Base-by-base conservation (phyloP, 1,139 yeast genomes). In the Geotrichum australiense region DNA sequence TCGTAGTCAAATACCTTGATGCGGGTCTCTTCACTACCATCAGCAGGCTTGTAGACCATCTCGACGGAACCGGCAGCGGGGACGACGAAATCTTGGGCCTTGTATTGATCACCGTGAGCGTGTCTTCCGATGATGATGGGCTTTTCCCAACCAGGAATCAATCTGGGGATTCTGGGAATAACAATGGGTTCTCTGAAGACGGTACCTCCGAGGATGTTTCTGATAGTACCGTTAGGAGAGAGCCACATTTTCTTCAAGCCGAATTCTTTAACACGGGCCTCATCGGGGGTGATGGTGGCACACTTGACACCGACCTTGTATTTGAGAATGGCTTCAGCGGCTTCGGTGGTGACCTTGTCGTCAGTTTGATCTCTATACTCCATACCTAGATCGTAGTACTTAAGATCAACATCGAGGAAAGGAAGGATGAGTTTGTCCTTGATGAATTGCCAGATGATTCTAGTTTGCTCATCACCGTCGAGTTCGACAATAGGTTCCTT, bases 231-330 rank as follows among this genome's bases (percentile, higher is more conserved):
- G 65, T 89, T 89, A 52, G 97, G 97, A 19, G 96, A 85, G 45
- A 83, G 74, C 96, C 96, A 89, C 97, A 89, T 89, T 65, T 87
- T 81, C 68, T 87, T 87, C 64, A 89, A 75, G 49, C 73, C 69
- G 64, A 86, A 89, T 67, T 89, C 97, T 64, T 84, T 68, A 43
- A 89, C 96, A 56, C 97, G 78, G 33, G 83, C 89, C 69, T 89
- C 97, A 63, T 89, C 97, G 6, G 97, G 97, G n/a, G 97, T 89
- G 63, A 89, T 89, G 45, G 97, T 89, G 40, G 97, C 97, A 69
- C 97, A 89, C 70, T 89, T 89, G 57, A 89, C 82, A 47, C 94
- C 97, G 38, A 89, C 97, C 45, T 87, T 85, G 63, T 85, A 80
- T 67, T 87, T 73, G 63, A 78, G 72, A 56, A 85, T 87, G 42